Conservation (phyloP, 805 yeast genomes). For the Candida rishiriensis region DNA sequence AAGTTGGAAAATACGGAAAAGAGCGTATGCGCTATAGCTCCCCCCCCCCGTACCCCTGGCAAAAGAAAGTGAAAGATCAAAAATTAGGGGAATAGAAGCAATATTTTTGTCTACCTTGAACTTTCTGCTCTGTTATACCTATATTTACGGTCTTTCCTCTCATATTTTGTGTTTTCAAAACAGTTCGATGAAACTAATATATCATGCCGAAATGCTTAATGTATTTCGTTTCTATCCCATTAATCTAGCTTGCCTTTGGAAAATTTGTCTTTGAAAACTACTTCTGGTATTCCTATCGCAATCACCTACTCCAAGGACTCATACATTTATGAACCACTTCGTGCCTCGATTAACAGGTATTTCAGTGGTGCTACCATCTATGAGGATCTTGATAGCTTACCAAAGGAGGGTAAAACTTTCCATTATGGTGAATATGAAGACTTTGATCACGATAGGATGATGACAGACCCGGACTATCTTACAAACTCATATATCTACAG, state of each 20-base stretch:
- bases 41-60: background rate
- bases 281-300: constrained; percentile 15
- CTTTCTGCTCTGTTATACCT: constrained; percentile 1
- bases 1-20: constrained; percentile 19
- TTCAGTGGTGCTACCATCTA: constrained; percentile 5
- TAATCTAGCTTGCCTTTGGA: constrained; percentile 2
- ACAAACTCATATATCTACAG: constrained; percentile 82
- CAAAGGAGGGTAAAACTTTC: constrained; percentile 37
- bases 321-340: constrained; percentile 41
- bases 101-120: constrained; percentile 1
- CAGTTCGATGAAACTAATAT: constrained; percentile 1
- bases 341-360: constrained; percentile 30
- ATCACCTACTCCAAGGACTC: constrained; percentile 35
- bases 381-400: constrained; percentile 4
- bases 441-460: constrained; percentile 65
- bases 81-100: background rate
- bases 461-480: constrained; percentile 44
- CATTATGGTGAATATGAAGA: constrained; percentile 92
- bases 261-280: background rate
- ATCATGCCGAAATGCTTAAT: background rate
- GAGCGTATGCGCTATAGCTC: too few species aligned
- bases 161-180: background rate
- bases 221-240: background rate
- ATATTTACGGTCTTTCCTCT: background rate
- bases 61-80: background rate